Base-by-base conservation (phyloP, 2,329 filamentous ascomycete genomes). In the Chalaropsis thielavioides region DNA sequence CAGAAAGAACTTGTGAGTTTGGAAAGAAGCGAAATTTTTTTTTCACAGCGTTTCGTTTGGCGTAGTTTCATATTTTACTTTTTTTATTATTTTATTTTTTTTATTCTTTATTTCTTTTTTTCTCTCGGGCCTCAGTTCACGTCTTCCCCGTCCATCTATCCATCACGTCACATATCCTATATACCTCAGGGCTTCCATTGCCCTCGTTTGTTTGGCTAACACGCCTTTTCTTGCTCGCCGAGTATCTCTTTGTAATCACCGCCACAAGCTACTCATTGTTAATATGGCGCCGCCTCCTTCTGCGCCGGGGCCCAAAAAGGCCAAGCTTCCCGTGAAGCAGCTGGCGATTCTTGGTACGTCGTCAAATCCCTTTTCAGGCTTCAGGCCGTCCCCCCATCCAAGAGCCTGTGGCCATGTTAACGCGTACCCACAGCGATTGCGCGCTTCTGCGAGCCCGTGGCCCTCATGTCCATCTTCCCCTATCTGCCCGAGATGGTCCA, bases 401-500 rank as follows among this genome's bases (percentile, higher is more conserved):
- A 38, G 35, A 38, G 35, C 35, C 35, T 38, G 7, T 38, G 3
- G 10, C 8, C 8, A 38, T 15, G 31, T 40, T 60, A 60, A 58
- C 41, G 19, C 31, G 17, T 40, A 66, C 43, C 40, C 35, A 11
- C 69, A 90, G 88, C 87, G 72, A 81, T 90, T 76, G 89, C 87
- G 72, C 82, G 89, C 71, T 88, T 92, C 71, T 86, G 88, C 67
- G 89, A 92, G 73, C 89, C 89, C 8, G 76, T 87, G 67, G 82
- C 87, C 7, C 78, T 88, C 70, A 90, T 87, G 15, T 89, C 86
- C 27, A 83, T 89, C 68, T 86, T 86, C 67, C 87, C 87, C 72
- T 81, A 80, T 69, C 79, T 87, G 68, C 88, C 88, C 11, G 88
- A 92, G 74, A 94, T 95, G 88, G 88, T 95, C 65, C 81, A 86